Evolutionary conservation across 805 yeast genomes (phyloP).

Genomic region (Spathaspora passalidarum): DNA sequence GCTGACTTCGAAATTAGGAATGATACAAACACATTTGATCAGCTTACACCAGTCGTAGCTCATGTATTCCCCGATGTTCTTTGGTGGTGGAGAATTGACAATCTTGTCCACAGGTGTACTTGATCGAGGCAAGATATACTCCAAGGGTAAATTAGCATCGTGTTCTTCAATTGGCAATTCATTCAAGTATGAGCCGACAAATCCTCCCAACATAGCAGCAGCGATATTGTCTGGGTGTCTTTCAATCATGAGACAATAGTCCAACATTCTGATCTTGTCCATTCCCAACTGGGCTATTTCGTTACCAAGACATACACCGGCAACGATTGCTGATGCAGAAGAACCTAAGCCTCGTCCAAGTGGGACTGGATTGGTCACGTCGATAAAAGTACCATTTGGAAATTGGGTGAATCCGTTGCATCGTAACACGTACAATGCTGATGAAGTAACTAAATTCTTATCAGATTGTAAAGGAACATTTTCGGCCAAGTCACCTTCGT

Average conservation of each 20-base stretch:
- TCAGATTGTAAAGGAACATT: conserved; percentile 77
- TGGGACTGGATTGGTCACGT: conserved; percentile 88
- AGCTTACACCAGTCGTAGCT: conserved; percentile 78
- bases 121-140: conserved; percentile 76
- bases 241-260: conserved; percentile 94
- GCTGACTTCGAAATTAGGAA: conserved; percentile 91
- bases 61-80: conserved; percentile 83
- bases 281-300: conserved; percentile 74
- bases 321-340: conserved; percentile 97
- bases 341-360: conserved; percentile 97
- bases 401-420: conserved; percentile 74
- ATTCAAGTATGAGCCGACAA: conserved; percentile 90
- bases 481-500: conserved; percentile 78
- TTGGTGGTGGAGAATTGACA: conserved; percentile 57
- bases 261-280: conserved; percentile 79
- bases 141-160: conserved; percentile 73
- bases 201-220: conserved; percentile 99
- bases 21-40: conserved; percentile 84
- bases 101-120: conserved; percentile 56
- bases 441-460: conserved; percentile 82
- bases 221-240: conserved; percentile 98
- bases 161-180: conserved; percentile 67
- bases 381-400: conserved; percentile 80
- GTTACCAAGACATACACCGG: conserved; percentile 88
- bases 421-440: conserved; percentile 88